These are phyloP conservation scores for Elongisporangium undulatum DNA, from an alignment of 352 stramenopile genomes.

Conservation along the genomic window DNA sequence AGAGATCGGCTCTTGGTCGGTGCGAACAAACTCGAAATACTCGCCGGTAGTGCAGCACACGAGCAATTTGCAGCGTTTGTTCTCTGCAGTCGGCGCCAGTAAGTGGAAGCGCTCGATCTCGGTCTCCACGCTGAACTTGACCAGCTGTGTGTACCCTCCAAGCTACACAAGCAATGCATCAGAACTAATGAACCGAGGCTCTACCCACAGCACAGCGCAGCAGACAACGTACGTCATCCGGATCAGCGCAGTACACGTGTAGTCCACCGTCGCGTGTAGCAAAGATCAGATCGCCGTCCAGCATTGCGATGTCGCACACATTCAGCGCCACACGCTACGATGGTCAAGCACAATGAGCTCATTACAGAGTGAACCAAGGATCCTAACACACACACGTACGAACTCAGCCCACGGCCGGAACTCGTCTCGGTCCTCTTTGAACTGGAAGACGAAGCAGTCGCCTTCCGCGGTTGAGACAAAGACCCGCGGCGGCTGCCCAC, in stretches of 20 bases:
- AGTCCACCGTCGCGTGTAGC: constrained; percentile 64
- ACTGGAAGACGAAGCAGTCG: constrained; percentile 58
- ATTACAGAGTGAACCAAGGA: background rate
- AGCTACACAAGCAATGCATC: constrained; percentile 20
- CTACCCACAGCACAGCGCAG: background rate
- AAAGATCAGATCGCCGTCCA: constrained; percentile 52
- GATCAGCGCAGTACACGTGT: constrained; percentile 37
- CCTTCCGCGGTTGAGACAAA: constrained; percentile 77
- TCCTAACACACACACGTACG: constrained; percentile 24
- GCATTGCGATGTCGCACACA: constrained; percentile 49
- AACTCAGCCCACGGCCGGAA: constrained; percentile 59
- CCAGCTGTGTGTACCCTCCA: constrained; percentile 41
- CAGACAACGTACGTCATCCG: constrained; percentile 16
- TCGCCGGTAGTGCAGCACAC: constrained; percentile 50
- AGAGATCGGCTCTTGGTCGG: background rate
- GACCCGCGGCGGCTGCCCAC: constrained; percentile 32
- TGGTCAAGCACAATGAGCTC: background rate
- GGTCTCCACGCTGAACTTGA: constrained; percentile 43
- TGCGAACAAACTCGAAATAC: constrained; percentile 24
- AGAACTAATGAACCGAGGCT: background rate
- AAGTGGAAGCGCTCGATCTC: constrained; percentile 58
- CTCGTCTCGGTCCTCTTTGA: constrained; percentile 39
- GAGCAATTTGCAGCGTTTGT: constrained; percentile 19
- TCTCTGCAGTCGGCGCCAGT: constrained; percentile 6
- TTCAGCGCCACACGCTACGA: constrained; percentile 60